These are phyloP conservation scores for Xerocomus spinulosus DNA, from an alignment of 768 basidiomycete species.

Conservation along the genomic window DNA sequence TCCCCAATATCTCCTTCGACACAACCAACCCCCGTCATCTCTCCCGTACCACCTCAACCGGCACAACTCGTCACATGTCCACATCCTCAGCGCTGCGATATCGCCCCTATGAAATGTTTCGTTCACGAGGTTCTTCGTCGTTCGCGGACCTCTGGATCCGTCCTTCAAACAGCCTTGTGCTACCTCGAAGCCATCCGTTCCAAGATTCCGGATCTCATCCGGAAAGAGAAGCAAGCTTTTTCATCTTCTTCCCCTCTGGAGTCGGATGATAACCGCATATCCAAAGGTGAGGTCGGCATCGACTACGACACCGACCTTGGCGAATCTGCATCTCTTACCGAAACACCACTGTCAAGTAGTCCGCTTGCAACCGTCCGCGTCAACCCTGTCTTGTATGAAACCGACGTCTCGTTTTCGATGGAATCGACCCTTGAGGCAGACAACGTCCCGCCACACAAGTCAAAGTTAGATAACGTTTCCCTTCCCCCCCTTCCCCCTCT, in stretches of 20 bases:
- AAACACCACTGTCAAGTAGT: constrained; percentile 18
- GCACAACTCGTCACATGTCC: constrained; percentile 11
- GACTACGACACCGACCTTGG: constrained; percentile 36
- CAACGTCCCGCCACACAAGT: constrained; percentile 8
- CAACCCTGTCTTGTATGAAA: constrained; percentile 24
- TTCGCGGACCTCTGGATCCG: constrained; percentile 77
- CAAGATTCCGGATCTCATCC: constrained; percentile 61
- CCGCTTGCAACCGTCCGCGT: constrained; percentile 44
- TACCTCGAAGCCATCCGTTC: constrained; percentile 81
- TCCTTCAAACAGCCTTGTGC: constrained; percentile 83
- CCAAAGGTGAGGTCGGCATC: constrained; percentile 40
- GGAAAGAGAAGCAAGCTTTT: constrained; percentile 44
- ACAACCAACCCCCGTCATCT: constrained; percentile 30
- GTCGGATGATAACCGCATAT: constrained; percentile 41
- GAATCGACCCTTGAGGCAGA: constrained; percentile 12
- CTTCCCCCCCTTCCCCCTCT: constrained; percentile 40
- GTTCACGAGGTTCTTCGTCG: constrained; percentile 87
- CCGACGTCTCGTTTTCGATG: constrained; percentile 13
- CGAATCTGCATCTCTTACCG: constrained; percentile 5
- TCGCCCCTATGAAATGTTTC: constrained; percentile 67
- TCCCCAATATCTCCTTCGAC: constrained; percentile 52
- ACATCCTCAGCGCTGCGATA: constrained; percentile 26
- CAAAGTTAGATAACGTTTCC: constrained; percentile 13
- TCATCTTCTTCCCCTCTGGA: constrained; percentile 38
- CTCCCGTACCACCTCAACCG: constrained; percentile 28